Conservation (phyloP, 2,329 filamentous ascomycete genomes). For the Colletotrichum truncatum region DNA sequence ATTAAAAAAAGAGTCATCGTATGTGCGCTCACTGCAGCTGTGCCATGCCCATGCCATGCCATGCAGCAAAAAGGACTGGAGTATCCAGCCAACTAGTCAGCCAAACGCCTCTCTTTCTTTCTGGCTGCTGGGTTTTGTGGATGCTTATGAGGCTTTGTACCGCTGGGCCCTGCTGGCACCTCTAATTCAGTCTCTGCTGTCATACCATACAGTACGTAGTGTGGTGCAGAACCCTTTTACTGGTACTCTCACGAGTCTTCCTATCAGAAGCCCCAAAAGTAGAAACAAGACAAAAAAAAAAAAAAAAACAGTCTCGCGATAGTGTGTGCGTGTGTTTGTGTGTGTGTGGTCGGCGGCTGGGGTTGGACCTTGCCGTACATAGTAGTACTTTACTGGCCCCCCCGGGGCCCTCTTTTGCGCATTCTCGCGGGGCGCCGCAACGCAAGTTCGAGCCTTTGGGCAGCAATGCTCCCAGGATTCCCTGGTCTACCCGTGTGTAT, state of each 20-base stretch:
- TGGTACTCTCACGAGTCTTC: background rate
- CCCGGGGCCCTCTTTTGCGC: conserved; percentile 23
- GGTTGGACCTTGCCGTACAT: background rate
- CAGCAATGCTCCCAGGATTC: conserved; percentile 32
- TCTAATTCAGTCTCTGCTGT: background rate
- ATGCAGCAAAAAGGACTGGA: conserved; percentile 21
- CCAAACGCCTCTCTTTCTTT: background rate
- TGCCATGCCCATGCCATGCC: conserved; percentile 24
- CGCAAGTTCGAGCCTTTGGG: conserved; percentile 27
- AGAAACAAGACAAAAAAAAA: background rate
- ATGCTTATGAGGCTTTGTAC: background rate
- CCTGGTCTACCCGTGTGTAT: conserved; percentile 20
- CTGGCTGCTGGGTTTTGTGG: background rate
- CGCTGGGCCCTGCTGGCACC: conserved; percentile 1
- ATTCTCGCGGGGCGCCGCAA: conserved; percentile 28
- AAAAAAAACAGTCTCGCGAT: background rate
- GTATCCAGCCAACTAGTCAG: conserved; percentile 7
- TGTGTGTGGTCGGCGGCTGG: conserved; percentile 14
- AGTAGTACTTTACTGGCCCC: too few relatives aligned
- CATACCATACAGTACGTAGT: background rate
- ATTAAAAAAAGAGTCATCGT: conserved; percentile 24
- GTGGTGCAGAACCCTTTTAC: background rate
- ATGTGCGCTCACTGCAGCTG: conserved; percentile 27
- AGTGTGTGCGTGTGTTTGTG: too few relatives aligned
- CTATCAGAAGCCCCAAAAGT: conserved; percentile 31